Conservation (phyloP, 2,329 filamentous ascomycete species). For the Cercospora brassicicola region DNA sequence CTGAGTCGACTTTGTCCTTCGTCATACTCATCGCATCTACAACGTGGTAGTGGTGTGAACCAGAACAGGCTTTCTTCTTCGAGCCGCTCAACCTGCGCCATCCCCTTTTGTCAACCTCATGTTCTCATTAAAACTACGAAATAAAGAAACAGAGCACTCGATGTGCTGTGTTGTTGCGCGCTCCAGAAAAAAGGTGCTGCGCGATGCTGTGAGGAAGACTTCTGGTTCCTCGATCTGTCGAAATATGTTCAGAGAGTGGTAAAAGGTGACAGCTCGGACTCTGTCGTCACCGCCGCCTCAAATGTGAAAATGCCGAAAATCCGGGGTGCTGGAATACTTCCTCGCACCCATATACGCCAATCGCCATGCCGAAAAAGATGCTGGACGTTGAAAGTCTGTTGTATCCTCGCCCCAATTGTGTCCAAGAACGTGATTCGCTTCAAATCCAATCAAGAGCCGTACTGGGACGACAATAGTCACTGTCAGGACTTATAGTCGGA, state of each 20-base stretch:
- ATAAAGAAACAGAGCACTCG: background rate
- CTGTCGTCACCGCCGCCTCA: background rate
- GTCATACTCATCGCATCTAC: background rate
- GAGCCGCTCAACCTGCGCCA: background rate
- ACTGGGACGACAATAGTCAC: background rate
- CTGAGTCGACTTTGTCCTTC: background rate
- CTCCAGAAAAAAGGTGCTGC: background rate
- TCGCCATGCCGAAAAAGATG: background rate
- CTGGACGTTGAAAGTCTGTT: background rate
- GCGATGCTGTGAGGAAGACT: background rate
- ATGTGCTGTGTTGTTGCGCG: background rate
- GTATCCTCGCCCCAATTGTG: background rate
- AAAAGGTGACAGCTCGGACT: background rate
- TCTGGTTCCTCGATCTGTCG: conserved; percentile 5
- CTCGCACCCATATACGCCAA: conserved; percentile 1
- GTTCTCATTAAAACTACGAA: conserved; percentile 4
- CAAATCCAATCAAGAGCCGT: conserved; percentile 9
- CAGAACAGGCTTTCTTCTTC: background rate
- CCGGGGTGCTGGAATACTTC: background rate
- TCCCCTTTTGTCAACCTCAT: conserved; percentile 1
- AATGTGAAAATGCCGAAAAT: background rate
- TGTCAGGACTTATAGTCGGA: background rate
- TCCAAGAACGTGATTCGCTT: background rate
- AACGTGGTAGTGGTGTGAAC: background rate
- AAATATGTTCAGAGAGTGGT: conserved; percentile 6